phyloP scores from a whole-genome alignment of 2,329 filamentous ascomycete species.

The Aspergillus uvarum region DNA sequence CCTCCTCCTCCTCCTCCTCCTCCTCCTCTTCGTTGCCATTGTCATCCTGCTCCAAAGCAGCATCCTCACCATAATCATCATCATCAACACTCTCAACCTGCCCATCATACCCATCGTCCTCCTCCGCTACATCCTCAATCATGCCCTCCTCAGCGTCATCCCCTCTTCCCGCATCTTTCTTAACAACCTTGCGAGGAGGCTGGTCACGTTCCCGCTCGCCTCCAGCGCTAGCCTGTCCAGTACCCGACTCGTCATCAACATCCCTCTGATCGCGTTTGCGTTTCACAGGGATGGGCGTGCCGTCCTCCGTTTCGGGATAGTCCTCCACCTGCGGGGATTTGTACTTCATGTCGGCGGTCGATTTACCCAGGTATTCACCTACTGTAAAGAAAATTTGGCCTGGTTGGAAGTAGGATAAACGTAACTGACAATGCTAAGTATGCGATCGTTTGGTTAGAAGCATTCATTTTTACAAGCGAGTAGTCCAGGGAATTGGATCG shows the following conservation, averaged over 20 bases:
- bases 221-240: constrained; percentile 4
- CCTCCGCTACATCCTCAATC: neutral
- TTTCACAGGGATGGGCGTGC: constrained; percentile 13
- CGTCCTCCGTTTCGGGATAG: constrained; percentile 20
- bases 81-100: neutral
- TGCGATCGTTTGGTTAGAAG: too few relatives aligned
- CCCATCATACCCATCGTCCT: constrained; percentile 9
- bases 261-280: constrained; percentile 18
- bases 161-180: neutral
- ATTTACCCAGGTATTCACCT: too few relatives aligned
- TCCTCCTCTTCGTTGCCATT: too few relatives aligned
- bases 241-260: neutral
- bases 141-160: constrained; percentile 10
- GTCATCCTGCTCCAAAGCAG: neutral
- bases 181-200: constrained; percentile 18
- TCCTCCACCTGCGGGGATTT: constrained; percentile 22
- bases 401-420: too few relatives aligned
- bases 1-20: constrained; percentile 1
- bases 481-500: too few relatives aligned
- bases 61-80: neutral
- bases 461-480: too few relatives aligned
- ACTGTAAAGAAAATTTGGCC: too few relatives aligned
- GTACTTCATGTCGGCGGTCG: constrained; percentile 17
- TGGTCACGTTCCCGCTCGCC: constrained; percentile 10
- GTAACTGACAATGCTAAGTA: too few relatives aligned